Conservation (phyloP, 331 rosid genomes). For the Spiraea crenata region DNA sequence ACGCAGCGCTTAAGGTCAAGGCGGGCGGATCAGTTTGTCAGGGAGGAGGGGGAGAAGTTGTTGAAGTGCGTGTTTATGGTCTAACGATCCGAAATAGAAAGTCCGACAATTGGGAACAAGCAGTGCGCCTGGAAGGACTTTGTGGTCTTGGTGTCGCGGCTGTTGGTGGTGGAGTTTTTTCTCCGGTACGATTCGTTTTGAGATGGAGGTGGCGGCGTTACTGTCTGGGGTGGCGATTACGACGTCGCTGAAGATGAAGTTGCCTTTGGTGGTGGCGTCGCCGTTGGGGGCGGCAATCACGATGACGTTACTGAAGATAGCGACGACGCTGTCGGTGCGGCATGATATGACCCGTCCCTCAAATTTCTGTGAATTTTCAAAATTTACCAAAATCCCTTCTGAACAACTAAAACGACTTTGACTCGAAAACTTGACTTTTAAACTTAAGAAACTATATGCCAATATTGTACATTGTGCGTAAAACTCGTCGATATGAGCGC, state of each 20-base stretch:
- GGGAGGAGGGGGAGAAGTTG: slow-evolving; percentile 70
- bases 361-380: too few relatives aligned
- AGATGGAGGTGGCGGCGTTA: slow-evolving; percentile 38
- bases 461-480: too few relatives aligned
- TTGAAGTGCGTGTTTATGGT: slow-evolving; percentile 81
- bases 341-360: too few relatives aligned
- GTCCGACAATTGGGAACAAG: slow-evolving; percentile 50
- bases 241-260: too few relatives aligned
- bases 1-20: slow-evolving; percentile 63
- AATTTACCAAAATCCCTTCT: too few relatives aligned
- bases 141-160: slow-evolving; percentile 50
- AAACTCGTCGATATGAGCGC: too few relatives aligned
- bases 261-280: too few relatives aligned
- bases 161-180: slow-evolving; percentile 74
- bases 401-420: too few relatives aligned
- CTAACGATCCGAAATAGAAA: slow-evolving; percentile 80
- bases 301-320: slow-evolving; percentile 63
- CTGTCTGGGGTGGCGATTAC: too few relatives aligned
- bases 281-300: slow-evolving; percentile 60
- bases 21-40: slow-evolving; percentile 80
- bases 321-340: too few relatives aligned
- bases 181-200: slow-evolving; percentile 76
- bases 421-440: too few relatives aligned
- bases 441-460: too few relatives aligned
- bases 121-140: slow-evolving; percentile 91